Evolutionary conservation across 78 protist species (phyloP).

Genomic region (Chrysochromulina parva): DNA sequence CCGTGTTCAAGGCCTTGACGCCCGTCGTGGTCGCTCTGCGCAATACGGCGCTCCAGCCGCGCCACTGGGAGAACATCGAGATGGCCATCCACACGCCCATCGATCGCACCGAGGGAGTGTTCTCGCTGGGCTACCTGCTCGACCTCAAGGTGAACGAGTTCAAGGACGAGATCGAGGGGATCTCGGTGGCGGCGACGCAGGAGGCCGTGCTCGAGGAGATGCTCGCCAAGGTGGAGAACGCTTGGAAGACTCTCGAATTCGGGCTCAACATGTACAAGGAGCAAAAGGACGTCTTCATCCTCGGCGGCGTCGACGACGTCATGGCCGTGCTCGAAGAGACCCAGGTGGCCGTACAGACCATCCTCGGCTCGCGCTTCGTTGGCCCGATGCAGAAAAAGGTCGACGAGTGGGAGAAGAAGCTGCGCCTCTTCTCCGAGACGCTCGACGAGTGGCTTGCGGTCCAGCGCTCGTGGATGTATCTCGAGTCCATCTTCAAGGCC

Average conservation of each 20-base stretch:
- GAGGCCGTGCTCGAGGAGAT: constrained; percentile 46
- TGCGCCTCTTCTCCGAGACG: constrained; percentile 39
- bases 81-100: background rate
- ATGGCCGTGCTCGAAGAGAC: constrained; percentile 61
- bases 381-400: constrained; percentile 41
- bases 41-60: constrained; percentile 40
- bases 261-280: constrained; percentile 50
- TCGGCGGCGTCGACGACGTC: constrained; percentile 65
- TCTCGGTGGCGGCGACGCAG: constrained; percentile 55
- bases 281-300: constrained; percentile 47
- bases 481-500: constrained; percentile 67
- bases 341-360: constrained; percentile 56
- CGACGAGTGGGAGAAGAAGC: constrained; percentile 52
- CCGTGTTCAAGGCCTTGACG: constrained; percentile 29
- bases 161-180: constrained; percentile 26
- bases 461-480: constrained; percentile 78
- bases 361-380: constrained; percentile 61
- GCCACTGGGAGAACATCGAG: constrained; percentile 59
- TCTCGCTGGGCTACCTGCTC: constrained; percentile 32
- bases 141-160: background rate
- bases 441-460: constrained; percentile 67
- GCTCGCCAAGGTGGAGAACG: constrained; percentile 41
- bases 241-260: constrained; percentile 48
- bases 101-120: constrained; percentile 7
- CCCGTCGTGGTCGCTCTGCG: constrained; percentile 54